Evolutionary conservation across 148 eudicot species (phyloP), one percentile per base, ranked within the genome.

Genomic region (Cornus suecica): DNA sequence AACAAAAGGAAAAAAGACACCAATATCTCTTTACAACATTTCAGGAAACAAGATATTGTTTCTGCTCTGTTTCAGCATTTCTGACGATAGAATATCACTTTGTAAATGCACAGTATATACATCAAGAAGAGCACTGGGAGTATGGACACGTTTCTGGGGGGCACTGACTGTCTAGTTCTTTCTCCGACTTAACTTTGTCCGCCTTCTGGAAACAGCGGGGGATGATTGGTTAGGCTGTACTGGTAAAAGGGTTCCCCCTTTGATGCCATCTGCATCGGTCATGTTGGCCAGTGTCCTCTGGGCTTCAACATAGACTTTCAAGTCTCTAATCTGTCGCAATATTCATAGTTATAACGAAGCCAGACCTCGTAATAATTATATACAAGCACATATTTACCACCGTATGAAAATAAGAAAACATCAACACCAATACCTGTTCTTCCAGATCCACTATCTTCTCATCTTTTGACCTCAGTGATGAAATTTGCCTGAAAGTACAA

Each of bases 171-270:
- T 56, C 71, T 83, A 93, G 70, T 76, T 86, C 30, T 88, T 82
- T 70, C 85, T 86, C 69, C 97, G 85, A 61, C 84, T 84, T n/a
- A 86, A 76, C 72, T 83, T 91, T 10, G 80, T 20, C 29, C 87
- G 92, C 78, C 91, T 89, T 80, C 84, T 89, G 0, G 82, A n/a
- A 66, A 73, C 84, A 73, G 83, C 52, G 63, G 91, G 75, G 45
- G 91, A 42, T 4, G 86, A 66, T 71, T 80, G 86, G 58, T 63
- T 83, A 26, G 83, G 69, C 69, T 95, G 91, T 10, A 95, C 89
- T 28, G 97, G 97, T 73, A 95, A 77, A 68, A 95, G 75, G n/a
- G 97, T 89, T 26, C 93, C 99, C 70, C 92, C 99, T 84, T 83
- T 93, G 61, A 91, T 73, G 76, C 84, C 89, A 69, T 89, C 89